These are phyloP conservation scores for Pichia sp. DNA, from an alignment of 1,139 yeast genomes.

Conservation along the genomic window DNA sequence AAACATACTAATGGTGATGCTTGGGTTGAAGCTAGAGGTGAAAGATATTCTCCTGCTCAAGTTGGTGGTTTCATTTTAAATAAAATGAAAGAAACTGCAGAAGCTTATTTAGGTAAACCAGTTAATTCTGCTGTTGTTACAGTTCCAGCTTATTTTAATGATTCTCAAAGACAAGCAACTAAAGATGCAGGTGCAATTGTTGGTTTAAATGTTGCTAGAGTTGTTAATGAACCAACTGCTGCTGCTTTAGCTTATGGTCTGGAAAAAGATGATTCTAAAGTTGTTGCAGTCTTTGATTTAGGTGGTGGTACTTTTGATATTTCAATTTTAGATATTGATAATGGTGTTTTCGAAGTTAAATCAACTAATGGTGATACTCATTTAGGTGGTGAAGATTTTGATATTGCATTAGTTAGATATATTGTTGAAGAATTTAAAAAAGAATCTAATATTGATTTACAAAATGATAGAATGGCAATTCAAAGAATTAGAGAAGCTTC, in stretches of 20 bases:
- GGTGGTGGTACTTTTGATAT: conserved; percentile 91
- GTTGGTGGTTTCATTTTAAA: conserved; percentile 94
- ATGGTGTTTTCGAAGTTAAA: conserved; percentile 83
- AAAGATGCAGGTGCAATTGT: conserved; percentile 98
- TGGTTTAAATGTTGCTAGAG: conserved; percentile 92
- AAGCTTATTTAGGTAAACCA: conserved; percentile 76
- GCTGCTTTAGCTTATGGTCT: conserved; percentile 98
- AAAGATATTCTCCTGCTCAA: conserved; percentile 91
- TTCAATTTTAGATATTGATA: conserved; percentile 77
- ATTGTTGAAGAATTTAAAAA: conserved; percentile 89
- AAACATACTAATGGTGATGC: conserved; percentile 98
- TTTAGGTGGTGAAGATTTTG: conserved; percentile 88
- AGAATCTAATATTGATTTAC: conserved; percentile 83
- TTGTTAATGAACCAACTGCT: conserved; percentile 98
- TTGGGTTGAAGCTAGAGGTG: conserved; percentile 96
- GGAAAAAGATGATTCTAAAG: conserved; percentile 71
- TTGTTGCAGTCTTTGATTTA: conserved; percentile 78
- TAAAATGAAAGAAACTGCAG: conserved; percentile 98
- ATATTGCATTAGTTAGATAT: conserved; percentile 76
- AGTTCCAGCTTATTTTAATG: conserved; percentile 97
- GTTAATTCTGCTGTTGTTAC: conserved; percentile 92
- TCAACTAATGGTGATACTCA: conserved; percentile 89
- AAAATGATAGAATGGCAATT: conserved; percentile 94
- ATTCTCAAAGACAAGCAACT: conserved; percentile 97
- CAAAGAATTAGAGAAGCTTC: conserved; percentile 99